Conservation (phyloP, 2,329 filamentous ascomycete genomes). For the Colletotrichum euphorbiae region DNA sequence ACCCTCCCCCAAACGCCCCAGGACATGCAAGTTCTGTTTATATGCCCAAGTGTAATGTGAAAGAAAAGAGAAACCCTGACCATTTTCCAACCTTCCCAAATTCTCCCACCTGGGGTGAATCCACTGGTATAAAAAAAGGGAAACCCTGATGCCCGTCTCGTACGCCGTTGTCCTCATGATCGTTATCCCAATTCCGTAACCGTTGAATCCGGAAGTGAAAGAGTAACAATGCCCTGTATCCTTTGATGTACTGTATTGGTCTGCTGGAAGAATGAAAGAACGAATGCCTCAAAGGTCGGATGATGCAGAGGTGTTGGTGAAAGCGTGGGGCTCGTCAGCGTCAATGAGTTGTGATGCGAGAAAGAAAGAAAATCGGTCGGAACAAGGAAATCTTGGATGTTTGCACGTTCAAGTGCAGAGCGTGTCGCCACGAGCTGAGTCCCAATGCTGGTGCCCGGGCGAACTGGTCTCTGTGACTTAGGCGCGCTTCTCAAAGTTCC, state of each 20-base stretch:
- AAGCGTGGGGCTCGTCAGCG: slow-evolving; percentile 7
- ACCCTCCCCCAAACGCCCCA: slow-evolving; percentile 33
- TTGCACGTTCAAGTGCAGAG: slow-evolving; percentile 1
- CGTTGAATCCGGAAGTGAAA: slow-evolving; percentile 32
- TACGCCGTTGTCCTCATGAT: slow-evolving; percentile 29
- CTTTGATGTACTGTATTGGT: slow-evolving; percentile 31
- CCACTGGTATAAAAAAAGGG: no score
- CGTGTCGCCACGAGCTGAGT: slow-evolving; percentile 5
- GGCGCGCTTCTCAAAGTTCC: slow-evolving; percentile 31
- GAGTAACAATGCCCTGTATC: slow-evolving; percentile 28
- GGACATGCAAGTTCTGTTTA: slow-evolving; percentile 35
- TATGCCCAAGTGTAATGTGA: slow-evolving; percentile 22
- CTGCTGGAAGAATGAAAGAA: slow-evolving; percentile 15
- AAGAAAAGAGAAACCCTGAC: slow-evolving; percentile 1
- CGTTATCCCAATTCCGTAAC: slow-evolving; percentile 32
- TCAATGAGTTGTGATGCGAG: slow-evolving; percentile 4
- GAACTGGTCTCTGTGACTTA: slow-evolving; percentile 10
- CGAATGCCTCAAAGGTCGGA: slow-evolving; percentile 13
- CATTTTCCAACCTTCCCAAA: neutral
- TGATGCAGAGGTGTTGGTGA: neutral
- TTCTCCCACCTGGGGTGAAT: neutral
- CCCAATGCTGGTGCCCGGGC: neutral
- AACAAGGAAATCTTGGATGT: neutral
- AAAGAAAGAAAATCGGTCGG: slow-evolving; percentile 14
- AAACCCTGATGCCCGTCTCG: slow-evolving; percentile 24